Evolutionary conservation across 257 asterid species (phyloP), one percentile per base, ranked within the genome.

Genomic region (Anisodus tanguticus): DNA sequence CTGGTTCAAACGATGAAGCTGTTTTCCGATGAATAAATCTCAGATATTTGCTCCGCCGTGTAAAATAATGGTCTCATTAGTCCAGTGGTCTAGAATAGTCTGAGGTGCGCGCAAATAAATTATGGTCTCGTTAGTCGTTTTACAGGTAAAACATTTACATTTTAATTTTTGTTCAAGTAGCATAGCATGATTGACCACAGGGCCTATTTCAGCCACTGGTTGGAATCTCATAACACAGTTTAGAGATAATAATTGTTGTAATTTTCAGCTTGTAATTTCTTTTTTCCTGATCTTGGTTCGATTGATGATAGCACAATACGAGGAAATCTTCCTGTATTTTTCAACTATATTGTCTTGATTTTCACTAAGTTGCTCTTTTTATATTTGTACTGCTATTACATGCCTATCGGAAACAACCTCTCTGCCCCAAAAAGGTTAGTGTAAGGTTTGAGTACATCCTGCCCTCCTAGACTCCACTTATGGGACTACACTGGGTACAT

Each of bases 1-100:
- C 97, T 41, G 78, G 82, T 57, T 82, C 94, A 53, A 64, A 9
- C 15, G 90, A 90, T 76, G 89, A 91, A 22, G 76, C 83, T 83
- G 84, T 85, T 78, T 86, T 86, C 70, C 47, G 82, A 84, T 85
- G 82, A 81, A 85, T 83, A 8, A 11, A 9, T 71, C n/a, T 71
- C 55, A 70, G 2, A 43, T 71, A 43, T 71, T 71, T 45, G 37
- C 39, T 17, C 79, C 3, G 26, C 26, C 47, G 17, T 71, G 79
- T 71, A 71, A 71, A 71, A 71, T 51, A n/a, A 0, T 45, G 79
- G 13, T n/a, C 35, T 41, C 78, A 41, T 69, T 5, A 41, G 47
- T 11, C 31, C 41, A 72, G 58, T 45, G 58, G 58, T 70, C n/a
- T 35, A n/a, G 39, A 71, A 13, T 71, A 69, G 78, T 41, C 8